These are phyloP conservation scores for Lasiosphaeriaceae sp. DNA, from an alignment of 495 filamentous ascomycete genomes.

Conservation along the genomic window DNA sequence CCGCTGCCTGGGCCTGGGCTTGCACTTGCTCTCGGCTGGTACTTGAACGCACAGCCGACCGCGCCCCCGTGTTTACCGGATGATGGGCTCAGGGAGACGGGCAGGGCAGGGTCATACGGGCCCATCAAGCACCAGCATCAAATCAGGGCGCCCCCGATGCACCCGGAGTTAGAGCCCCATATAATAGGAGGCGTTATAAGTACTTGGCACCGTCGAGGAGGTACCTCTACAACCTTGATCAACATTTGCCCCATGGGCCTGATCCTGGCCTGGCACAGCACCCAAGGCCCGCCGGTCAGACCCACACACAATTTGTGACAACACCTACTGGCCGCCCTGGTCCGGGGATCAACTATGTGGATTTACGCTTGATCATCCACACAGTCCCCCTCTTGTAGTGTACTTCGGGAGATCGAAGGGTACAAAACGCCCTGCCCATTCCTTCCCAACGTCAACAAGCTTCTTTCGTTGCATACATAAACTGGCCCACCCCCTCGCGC, in stretches of 20 bases:
- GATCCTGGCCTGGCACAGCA: conserved; percentile 46
- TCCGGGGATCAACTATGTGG: conserved; percentile 46
- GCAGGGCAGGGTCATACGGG: conserved; percentile 4
- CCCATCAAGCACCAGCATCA: conserved; percentile 22
- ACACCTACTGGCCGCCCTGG: conserved; percentile 29
- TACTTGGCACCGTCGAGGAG: conserved; percentile 25
- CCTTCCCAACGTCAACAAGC: conserved; percentile 36
- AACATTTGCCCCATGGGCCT: conserved; percentile 36
- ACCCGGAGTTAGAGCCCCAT: conserved; percentile 39
- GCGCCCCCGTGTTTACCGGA: conserved; percentile 21
- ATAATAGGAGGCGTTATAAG: conserved; percentile 47
- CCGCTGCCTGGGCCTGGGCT: background rate
- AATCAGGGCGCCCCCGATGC: conserved; percentile 35
- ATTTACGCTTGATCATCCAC: conserved; percentile 46
- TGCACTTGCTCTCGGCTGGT: conserved; percentile 8
- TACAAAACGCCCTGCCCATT: conserved; percentile 38
- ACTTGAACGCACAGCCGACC: conserved; percentile 3
- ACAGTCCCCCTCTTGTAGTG: conserved; percentile 21
- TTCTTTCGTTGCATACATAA: conserved; percentile 41
- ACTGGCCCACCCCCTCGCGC: conserved; percentile 37
- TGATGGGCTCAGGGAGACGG: conserved; percentile 18
- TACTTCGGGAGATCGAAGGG: conserved; percentile 49
- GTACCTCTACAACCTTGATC: conserved; percentile 32
- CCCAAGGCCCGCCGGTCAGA: conserved; percentile 33
- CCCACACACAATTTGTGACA: conserved; percentile 51